Evolutionary conservation across 495 filamentous ascomycete species (phyloP).

Genomic region (Aspergillus funiculosus): DNA sequence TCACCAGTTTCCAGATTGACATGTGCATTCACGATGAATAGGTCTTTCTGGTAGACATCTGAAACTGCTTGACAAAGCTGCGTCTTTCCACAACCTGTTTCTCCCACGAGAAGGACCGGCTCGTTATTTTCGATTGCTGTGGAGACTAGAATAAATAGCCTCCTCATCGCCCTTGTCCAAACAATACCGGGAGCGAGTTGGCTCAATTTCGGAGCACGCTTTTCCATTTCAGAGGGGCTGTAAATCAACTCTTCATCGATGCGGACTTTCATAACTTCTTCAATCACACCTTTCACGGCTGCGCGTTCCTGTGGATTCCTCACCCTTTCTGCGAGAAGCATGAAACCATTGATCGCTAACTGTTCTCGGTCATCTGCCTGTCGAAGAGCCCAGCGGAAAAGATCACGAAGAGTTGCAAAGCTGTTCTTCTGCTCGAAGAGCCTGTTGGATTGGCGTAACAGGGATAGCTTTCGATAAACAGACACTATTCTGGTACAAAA

Average conservation of each 20-base stretch:
- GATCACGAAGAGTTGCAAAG: conserved; percentile 92
- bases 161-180: conserved; percentile 92
- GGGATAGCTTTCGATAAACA: conserved; percentile 89
- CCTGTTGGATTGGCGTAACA: conserved; percentile 78
- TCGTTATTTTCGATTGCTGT: conserved; percentile 85
- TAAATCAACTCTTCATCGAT: conserved; percentile 74
- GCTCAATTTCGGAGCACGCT: conserved; percentile 36
- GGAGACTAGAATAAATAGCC: conserved; percentile 78
- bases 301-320: conserved; percentile 81
- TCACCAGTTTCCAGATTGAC: conserved; percentile 97
- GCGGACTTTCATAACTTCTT: conserved; percentile 82
- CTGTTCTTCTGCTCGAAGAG: conserved; percentile 96
- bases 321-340: conserved; percentile 91
- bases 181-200: conserved; percentile 56
- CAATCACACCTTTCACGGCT: conserved; percentile 81
- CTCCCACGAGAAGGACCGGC: conserved; percentile 88
- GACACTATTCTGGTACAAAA: conserved; percentile 84
- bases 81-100: conserved; percentile 97
- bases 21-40: conserved; percentile 93
- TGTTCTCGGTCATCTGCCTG: conserved; percentile 79
- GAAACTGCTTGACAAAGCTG: conserved; percentile 91
- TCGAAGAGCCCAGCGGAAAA: conserved; percentile 94
- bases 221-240: conserved; percentile 51
- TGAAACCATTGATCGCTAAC: conserved; percentile 86
- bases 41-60: conserved; percentile 62